Percentiles rank a stretch among this genome's conserved stretches.
Conservation (phyloP, 2,329 filamentous ascomycete species). For the Fusarium dimerum region DNA sequence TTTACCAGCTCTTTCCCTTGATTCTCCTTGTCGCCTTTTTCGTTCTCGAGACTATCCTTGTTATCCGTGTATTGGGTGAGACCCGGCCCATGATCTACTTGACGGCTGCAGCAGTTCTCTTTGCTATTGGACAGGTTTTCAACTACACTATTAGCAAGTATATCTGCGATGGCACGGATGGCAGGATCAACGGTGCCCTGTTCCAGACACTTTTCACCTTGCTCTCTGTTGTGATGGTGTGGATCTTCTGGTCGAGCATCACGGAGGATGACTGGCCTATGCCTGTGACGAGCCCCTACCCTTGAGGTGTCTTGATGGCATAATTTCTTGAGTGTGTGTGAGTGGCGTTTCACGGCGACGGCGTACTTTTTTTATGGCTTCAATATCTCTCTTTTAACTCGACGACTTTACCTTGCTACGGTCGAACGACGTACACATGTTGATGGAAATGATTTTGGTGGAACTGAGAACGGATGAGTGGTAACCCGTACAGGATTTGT, state of each 20-base stretch:
- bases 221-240: constrained; percentile 77
- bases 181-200: constrained; percentile 88
- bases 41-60: constrained; percentile 78
- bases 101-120: constrained; percentile 70
- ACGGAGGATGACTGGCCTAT: constrained; percentile 97
- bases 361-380: constrained; percentile 27
- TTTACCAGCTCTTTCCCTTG: constrained; percentile 88
- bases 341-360: constrained; percentile 28
- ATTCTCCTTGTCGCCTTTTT: constrained; percentile 89
- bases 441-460: constrained; percentile 28
- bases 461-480: constrained; percentile 20
- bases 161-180: constrained; percentile 79
- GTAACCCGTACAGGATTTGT: constrained; percentile 18
- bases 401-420: constrained; percentile 21
- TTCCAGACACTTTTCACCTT: constrained; percentile 95
- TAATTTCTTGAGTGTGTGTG: constrained; percentile 15
- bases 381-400: constrained; percentile 31
- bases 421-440: constrained; percentile 32
- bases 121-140: constrained; percentile 92
- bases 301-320: constrained; percentile 21
- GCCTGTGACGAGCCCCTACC: constrained; percentile 46
- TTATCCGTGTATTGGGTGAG: constrained; percentile 84
- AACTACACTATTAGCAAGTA: constrained; percentile 91
- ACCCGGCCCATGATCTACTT: constrained; percentile 91
- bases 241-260: constrained; percentile 98